Evolutionary conservation across 192 early-diverging fungal genomes (phyloP).

Genomic region (Podila horticola): DNA sequence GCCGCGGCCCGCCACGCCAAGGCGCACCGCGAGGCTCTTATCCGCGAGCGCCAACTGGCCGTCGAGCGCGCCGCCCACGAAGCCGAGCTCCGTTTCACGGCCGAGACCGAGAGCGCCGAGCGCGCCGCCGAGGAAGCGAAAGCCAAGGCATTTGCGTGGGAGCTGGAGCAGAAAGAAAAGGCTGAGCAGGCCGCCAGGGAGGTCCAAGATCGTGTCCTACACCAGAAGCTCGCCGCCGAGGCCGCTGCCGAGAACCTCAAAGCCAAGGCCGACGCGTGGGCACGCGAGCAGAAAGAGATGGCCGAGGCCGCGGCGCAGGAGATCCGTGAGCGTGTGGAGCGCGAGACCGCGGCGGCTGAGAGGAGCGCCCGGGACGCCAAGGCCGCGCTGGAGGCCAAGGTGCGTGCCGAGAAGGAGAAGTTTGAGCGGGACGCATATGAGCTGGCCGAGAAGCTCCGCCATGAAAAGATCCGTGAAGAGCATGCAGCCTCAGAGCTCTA

Average conservation of each 20-base stretch:
- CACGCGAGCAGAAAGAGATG: slow-evolving; percentile 26
- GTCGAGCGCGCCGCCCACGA: slow-evolving; percentile 33
- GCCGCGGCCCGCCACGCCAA: slow-evolving; percentile 35
- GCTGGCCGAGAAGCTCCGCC: slow-evolving; percentile 22
- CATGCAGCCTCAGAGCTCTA: neutral
- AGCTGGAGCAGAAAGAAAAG: slow-evolving; percentile 16
- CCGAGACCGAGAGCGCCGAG: slow-evolving; percentile 23
- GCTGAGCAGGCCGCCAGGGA: slow-evolving; percentile 36
- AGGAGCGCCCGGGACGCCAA: slow-evolving; percentile 29
- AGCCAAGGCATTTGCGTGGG: slow-evolving; percentile 31
- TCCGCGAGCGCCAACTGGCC: slow-evolving; percentile 31
- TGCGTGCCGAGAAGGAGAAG: slow-evolving; percentile 22
- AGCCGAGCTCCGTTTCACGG: slow-evolving; percentile 21
- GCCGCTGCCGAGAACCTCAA: slow-evolving; percentile 14
- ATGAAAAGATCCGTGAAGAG: slow-evolving; percentile 10
- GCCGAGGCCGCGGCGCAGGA: slow-evolving; percentile 18
- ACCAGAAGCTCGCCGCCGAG: slow-evolving; percentile 27
- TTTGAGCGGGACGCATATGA: slow-evolving; percentile 13
- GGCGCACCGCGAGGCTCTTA: slow-evolving; percentile 18
- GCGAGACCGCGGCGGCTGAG: slow-evolving; percentile 32
- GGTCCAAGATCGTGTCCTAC: slow-evolving; percentile 16
- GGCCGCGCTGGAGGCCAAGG: slow-evolving; percentile 20
- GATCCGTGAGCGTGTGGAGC: slow-evolving; percentile 26
- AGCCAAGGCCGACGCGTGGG: slow-evolving; percentile 28
- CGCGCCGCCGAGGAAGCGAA: slow-evolving; percentile 23